Evolutionary conservation across 2,329 filamentous ascomycete species (phyloP), one percentile per base, ranked within the genome.

Genomic region (Colletotrichum eremochloae): DNA sequence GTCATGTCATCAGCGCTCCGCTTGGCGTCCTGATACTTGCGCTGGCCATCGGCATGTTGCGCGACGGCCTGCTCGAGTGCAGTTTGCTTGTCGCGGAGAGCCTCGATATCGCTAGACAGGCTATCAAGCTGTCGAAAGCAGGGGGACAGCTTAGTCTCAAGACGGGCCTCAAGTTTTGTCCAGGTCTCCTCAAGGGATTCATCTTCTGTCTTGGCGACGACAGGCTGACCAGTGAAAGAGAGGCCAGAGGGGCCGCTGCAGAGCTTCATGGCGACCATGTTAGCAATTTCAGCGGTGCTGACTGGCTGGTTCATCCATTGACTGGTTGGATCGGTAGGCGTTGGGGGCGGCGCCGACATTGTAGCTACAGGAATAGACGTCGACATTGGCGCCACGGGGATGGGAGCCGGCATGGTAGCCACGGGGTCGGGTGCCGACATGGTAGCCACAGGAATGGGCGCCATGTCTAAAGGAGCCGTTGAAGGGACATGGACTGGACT

Each of bases 241-340:
- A 58, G 24, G n/a, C n/a, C 36, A 9, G n/a, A 40, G n/a, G 12
- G 40, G 6, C 36, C 36, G 14, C 33, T 2, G 14, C 40, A 29
- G 14, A 58, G 55, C 14, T 38, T 40, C 55, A 58, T 42, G 36
- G 55, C 55, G 36, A 58, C n/a, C 12, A 58, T 29, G n/a, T 29
- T 42, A 14, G 55, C 20, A n/a, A 58, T 24, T 2, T 58, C 36
- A 18, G 6, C 2, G 24, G 55, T 6, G 11, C 5, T 58, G n/a
- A 42, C 5, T 14, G 7, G 3, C 55, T 58, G 55, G 36, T 18
- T 58, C 14, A 9, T 42, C 55, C 55, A 58, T 29, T 42, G 36
- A 29, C 3, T 29, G 36, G 18, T 18, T 29, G 36, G 6, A 11
- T 58, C 14, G n/a, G 36, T 29, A 18, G 36, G 55, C 20, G 36